These are phyloP conservation scores for Nepenthes mirabilis DNA, from an alignment of 148 eudicot genomes.

Conservation along the genomic window DNA sequence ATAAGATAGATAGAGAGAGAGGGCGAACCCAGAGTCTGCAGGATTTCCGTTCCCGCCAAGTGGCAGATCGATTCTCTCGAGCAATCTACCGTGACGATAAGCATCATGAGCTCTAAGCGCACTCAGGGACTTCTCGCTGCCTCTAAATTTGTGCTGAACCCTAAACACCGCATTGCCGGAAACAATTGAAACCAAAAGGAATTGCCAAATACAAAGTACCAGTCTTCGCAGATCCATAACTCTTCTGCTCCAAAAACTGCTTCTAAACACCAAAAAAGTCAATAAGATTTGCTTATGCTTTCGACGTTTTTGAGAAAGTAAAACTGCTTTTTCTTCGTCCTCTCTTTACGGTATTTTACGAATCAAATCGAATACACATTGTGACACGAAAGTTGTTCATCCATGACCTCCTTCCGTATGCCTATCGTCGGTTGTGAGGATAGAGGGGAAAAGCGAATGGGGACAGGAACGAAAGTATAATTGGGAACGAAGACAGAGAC, in stretches of 20 bases:
- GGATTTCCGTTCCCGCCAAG: conserved; percentile 70
- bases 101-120: conserved; percentile 42
- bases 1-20: conserved; percentile 2
- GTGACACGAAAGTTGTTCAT: no score
- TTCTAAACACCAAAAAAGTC: no score
- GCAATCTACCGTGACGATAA: conserved; percentile 49
- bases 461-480: neutral
- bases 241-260: neutral
- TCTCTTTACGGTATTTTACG: no score
- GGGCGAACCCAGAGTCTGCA: conserved; percentile 49
- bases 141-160: conserved; percentile 48
- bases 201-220: conserved; percentile 13
- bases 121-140: conserved; percentile 19
- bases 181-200: conserved; percentile 10
- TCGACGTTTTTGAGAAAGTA: neutral
- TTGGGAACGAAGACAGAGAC: neutral
- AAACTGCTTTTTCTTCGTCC: neutral
- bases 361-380: no score
- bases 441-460: neutral
- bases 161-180: conserved; percentile 34
- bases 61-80: conserved; percentile 44
- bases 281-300: neutral
- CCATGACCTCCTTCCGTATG: no score
- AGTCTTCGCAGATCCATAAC: conserved; percentile 18
- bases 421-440: neutral